Base-by-base conservation (phyloP, 2,329 filamentous ascomycete species). In the Aspergillus ochraceus region DNA sequence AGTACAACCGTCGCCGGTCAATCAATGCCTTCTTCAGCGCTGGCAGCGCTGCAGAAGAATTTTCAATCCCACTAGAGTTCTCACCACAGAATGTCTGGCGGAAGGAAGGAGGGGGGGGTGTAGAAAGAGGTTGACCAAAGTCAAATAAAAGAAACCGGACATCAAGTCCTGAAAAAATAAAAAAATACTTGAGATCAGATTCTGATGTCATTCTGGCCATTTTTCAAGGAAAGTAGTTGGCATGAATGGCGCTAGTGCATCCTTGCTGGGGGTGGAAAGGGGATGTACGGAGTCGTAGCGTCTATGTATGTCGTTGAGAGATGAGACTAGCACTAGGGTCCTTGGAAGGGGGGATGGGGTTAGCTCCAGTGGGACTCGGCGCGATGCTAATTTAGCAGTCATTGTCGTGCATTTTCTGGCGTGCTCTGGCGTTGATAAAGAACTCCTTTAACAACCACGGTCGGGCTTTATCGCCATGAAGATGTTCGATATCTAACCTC, bases 181-280 rank as follows among this genome's bases (percentile, higher is more conserved):
- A 24, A 32, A 20, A 22, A 53, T 39, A 39, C 49, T 19, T 57
- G 30, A 11, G 32, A 22, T 52, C 4, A 22, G 22, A 53, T 46
- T 36, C 36, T 58, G 55, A 58, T 58, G 55, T 58, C 49, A 58
- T 58, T 12, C n/a, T 30, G 24, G 20, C 10, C 17, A n/a, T 8
- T 20, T 58, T 58, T 49, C 49, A 52, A 52, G 55, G 50, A 58
- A 58, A 49, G 22, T 36, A 42, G 54, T 32, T 57, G 36, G 32
- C 30, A 17, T 19, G 30, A 51, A 53, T 8, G 36, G 36, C 39
- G 26, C 50, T 47, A 52, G 20, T 45, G 24, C 14, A 22, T 29
- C 50, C 55, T 49, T 29, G 46, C 42, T 19, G 39, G 24, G 39
- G n/a, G 20, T n/a, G 19, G 19, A 29, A 30, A 45, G 45, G 22